Evolutionary conservation across 73 alveolate genomes (phyloP), one percentile per base, ranked within the genome.

Genomic region (Paramecium biaurelia): DNA sequence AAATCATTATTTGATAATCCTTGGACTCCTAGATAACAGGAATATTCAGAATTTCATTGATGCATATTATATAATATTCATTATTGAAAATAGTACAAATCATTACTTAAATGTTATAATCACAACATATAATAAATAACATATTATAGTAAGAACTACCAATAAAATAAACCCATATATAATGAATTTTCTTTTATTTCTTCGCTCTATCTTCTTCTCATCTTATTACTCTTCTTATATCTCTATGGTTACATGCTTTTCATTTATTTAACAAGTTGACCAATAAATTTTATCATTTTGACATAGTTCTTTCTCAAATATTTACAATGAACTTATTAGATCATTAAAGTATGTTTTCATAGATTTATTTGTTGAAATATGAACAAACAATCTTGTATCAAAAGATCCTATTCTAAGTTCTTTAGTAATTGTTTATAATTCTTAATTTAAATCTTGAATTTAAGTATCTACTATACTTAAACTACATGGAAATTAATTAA

Each of bases 21-120:
- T 35, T 72, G 86, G 86, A 37, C 32, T 28, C 9, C 32, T 1
- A 72, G 63, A 35, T 72, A 63, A 63, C 28, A 63, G 47, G 49
- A 63, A 30, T 63, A 63, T 63, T 63, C 41, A 63, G 84, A 63
- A 24, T 63, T 63, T 63, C 45, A 63, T 63, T 63, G 84, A 63
- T 53, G 9, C 43, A 63, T 63, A 63, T 63, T 63, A 63, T 30
- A 26, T 63, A 63, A 63, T 26, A 26, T 63, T 26, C 7, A 63
- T 26, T 63, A 63, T 63, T 26, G 1, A 63, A 63, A 63, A 10
- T 26, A 63, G 84, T 63, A 63, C 28, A 14, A 4, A 23, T 63
- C 45, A 63, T 63, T 14, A 63, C 20, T 11, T 63, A 30, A 63
- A 63, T 12, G 84, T 26, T 26, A 63, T 12, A 5, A 63, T 24